Evolutionary conservation across 257 asterid genomes (phyloP), one percentile per base, ranked within the genome.

Genomic region (Salvia miltiorrhiza): DNA sequence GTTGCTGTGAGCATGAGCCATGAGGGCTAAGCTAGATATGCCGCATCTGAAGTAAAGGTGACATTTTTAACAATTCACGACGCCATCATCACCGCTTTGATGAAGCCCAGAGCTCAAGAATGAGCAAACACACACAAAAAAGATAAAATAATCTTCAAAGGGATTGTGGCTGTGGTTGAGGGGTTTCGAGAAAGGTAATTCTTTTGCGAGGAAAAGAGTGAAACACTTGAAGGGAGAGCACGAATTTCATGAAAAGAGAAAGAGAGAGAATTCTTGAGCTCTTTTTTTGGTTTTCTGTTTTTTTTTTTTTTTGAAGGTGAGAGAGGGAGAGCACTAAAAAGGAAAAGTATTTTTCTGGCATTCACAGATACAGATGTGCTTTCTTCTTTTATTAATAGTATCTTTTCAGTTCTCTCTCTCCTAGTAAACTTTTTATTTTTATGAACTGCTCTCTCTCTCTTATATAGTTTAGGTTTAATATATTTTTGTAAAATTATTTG

Each of bases 1-100:
- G 73, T 69, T 83, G 73, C 77, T 75, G 24, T 79, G 86, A 72
- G 80, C 87, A 67, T 87, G 90, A 88, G 97, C 97, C 97, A 91
- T 91, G 72, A 9, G 33, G 70, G 26, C 52, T 67, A 35, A 13
- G 49, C 48, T 58, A 72, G 26, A 54, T 47, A 44, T 16, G 63
- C 48, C 65, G 62, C 56, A 12, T 65, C 67, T 72, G 70, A 68
- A 65, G 62, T 70, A 71, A 69, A 76, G 74, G 49, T 48, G 23
- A 4, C 57, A 54, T 75, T 68, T 72, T 75, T 71, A 53, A 58
- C 75, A 68, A 61, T 59, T 66, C 59, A 49, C 66, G 62, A 9
- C 69, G 43, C 68, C 74, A 76, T 60, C 63, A 62, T 65, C 79
- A 24, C 79, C 69, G 7, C 23, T 44, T 45, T 45, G 79, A 60